Conservation (phyloP, 257 asterid species). For the Nicotiana tomentosiformis region DNA sequence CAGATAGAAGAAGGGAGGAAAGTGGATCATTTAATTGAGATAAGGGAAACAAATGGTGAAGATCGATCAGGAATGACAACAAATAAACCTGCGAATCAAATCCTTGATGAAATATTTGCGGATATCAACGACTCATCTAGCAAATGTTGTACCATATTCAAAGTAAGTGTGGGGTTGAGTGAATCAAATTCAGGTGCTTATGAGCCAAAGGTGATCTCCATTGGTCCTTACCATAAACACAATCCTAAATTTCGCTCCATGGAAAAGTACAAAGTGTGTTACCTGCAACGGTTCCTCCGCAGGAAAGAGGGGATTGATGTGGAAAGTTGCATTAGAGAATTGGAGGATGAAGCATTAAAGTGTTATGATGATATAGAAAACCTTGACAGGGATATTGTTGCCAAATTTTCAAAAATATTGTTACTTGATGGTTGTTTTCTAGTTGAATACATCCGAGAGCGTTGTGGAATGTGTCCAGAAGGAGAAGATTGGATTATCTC, state of each 20-base stretch:
- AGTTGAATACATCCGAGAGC: background rate
- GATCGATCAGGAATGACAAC: too few relatives aligned
- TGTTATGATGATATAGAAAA: background rate
- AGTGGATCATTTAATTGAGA: too few relatives aligned
- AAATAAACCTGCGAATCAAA: too few relatives aligned
- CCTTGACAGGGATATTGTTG: background rate
- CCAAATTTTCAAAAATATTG: background rate
- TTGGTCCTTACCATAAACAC: conserved; percentile 13
- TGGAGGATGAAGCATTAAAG: background rate
- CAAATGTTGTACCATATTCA: background rate
- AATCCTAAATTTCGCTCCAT: background rate
- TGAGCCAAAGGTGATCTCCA: conserved; percentile 5
- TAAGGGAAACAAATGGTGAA: too few relatives aligned
- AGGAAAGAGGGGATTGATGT: background rate
- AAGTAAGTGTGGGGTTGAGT: background rate
- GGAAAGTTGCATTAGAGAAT: background rate
- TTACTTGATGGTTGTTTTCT: conserved; percentile 16
- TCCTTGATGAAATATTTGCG: too few relatives aligned
- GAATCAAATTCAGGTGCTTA: conserved; percentile 8
- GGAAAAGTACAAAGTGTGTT: background rate
- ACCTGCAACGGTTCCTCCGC: background rate
- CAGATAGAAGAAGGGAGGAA: too few relatives aligned
- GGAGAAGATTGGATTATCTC: background rate
- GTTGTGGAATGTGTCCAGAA: background rate
- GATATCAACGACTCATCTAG: too few relatives aligned